A percentile compares a stretch with the other conserved stretches of the same genome.
Conservation (phyloP, 345 rosid genomes). For the Clarkia xantiana region DNA sequence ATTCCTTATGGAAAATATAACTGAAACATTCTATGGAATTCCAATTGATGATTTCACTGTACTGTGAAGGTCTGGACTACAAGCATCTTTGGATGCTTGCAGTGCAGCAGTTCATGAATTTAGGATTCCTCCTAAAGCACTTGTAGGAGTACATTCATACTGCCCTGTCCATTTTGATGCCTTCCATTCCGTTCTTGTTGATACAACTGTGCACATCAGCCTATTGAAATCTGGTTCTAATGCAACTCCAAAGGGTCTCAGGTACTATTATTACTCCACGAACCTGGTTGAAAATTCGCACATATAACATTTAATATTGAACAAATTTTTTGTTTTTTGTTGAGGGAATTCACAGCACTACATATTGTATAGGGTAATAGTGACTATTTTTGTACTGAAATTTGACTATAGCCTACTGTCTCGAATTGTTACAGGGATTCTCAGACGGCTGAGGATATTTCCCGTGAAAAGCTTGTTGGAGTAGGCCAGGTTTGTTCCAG, state of each 20-base stretch:
- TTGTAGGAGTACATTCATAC: conserved; percentile 81
- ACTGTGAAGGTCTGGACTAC: conserved; percentile 37
- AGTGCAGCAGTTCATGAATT: conserved; percentile 75
- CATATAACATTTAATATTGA: too few species aligned
- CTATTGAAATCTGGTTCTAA: conserved; percentile 47
- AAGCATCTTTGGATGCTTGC: conserved; percentile 36
- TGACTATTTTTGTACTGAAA: too few species aligned
- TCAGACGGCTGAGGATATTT: conserved; percentile 14
- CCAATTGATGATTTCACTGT: conserved; percentile 1
- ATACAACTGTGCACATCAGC: conserved; percentile 63
- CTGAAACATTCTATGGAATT: not conserved
- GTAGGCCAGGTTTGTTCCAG: conserved; percentile 34
- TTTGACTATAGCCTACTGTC: too few species aligned
- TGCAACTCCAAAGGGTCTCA: conserved; percentile 29
- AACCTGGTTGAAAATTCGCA: not conserved
- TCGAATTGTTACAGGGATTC: conserved; percentile 29
- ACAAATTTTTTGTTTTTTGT: too few species aligned
- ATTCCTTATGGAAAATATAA: conserved; percentile 8
- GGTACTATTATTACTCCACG: conserved; percentile 22
- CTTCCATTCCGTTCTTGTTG: conserved; percentile 72
- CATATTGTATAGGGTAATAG: too few species aligned
- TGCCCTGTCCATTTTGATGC: conserved; percentile 88
- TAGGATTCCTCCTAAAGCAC: conserved; percentile 85
- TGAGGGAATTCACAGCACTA: too few species aligned
- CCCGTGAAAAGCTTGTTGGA: conserved; percentile 19